A percentile compares a stretch with the other conserved stretches of the same genome.
phyloP scores from a whole-genome alignment of 805 yeast species.

The Yarrowia bubula region DNA sequence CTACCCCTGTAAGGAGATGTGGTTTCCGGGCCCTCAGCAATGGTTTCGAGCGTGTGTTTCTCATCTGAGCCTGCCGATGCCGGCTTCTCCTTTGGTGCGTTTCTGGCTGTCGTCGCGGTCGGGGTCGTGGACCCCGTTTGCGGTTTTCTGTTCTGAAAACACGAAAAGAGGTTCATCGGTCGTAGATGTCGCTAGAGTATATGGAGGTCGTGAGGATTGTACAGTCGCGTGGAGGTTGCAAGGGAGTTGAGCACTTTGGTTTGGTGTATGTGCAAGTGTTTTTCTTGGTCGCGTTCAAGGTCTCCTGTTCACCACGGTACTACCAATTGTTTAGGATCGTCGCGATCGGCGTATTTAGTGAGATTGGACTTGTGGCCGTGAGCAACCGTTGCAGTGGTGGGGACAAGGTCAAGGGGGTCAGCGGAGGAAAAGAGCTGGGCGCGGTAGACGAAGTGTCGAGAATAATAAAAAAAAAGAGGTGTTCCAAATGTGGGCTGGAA shows the following conservation, averaged over 20 bases:
- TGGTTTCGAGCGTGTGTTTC: constrained; percentile 3
- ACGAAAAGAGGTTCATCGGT: constrained; percentile 17
- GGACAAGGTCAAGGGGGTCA: background rate
- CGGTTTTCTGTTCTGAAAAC: constrained; percentile 11
- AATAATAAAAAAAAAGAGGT: background rate
- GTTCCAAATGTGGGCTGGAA: constrained; percentile 20
- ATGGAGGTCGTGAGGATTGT: too few relatives aligned
- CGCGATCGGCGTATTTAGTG: constrained; percentile 6
- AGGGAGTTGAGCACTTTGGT: background rate
- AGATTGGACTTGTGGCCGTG: background rate
- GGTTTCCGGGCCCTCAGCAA: constrained; percentile 5
- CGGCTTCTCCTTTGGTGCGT: background rate
- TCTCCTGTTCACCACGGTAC: background rate
- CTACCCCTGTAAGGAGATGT: background rate
- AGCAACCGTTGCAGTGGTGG: background rate
- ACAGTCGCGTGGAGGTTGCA: background rate
- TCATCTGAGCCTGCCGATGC: constrained; percentile 16
- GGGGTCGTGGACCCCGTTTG: constrained; percentile 3
- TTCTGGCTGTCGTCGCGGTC: background rate
- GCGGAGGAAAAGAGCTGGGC: background rate
- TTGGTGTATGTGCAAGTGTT: background rate
- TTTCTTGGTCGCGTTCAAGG: background rate
- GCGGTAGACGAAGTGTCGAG: background rate
- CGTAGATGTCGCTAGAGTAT: too few relatives aligned
- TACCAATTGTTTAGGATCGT: constrained; percentile 14